Conservation (phyloP, 192 early-diverging fungal species). For the Piromyces sp. region DNA sequence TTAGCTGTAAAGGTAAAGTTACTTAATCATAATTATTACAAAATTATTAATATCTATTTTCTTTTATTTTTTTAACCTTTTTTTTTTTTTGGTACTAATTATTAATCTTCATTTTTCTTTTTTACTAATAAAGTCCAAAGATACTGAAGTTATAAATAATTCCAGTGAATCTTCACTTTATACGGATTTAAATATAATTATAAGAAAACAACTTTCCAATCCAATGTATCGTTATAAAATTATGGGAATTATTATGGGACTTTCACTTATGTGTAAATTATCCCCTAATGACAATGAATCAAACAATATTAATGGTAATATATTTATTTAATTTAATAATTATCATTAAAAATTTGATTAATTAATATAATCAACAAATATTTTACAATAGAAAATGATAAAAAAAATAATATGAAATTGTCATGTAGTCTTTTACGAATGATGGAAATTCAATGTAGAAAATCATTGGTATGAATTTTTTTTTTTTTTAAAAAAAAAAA, state of each 20-base stretch:
- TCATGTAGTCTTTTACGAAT: not conserved
- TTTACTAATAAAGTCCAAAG: not conserved
- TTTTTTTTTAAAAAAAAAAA: too few relatives aligned
- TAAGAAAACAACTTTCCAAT: slow-evolving; percentile 63
- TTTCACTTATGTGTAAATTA: slow-evolving; percentile 43
- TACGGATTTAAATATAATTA: slow-evolving; percentile 50
- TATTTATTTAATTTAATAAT: too few relatives aligned
- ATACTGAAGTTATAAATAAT: not conserved
- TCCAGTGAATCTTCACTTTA: slow-evolving; percentile 13
- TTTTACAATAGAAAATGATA: not conserved
- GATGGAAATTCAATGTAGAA: not conserved
- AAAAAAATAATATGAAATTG: not conserved
- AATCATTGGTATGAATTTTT: not conserved
- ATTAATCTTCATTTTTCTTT: too few relatives aligned
- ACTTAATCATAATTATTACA: too few relatives aligned
- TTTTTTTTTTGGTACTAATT: not conserved
- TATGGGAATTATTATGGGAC: slow-evolving; percentile 51
- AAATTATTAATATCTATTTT: too few relatives aligned
- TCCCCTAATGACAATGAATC: slow-evolving; percentile 13
- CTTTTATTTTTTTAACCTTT: not conserved
- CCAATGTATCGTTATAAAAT: slow-evolving; percentile 39
- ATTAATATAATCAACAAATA: too few relatives aligned
- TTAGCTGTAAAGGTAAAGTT: slow-evolving; percentile 21
- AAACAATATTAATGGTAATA: not conserved
- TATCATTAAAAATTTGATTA: too few relatives aligned